These are phyloP conservation scores for Colletotrichum sp. DNA, from an alignment of 2,329 filamentous ascomycete species.

Conservation along the genomic window DNA sequence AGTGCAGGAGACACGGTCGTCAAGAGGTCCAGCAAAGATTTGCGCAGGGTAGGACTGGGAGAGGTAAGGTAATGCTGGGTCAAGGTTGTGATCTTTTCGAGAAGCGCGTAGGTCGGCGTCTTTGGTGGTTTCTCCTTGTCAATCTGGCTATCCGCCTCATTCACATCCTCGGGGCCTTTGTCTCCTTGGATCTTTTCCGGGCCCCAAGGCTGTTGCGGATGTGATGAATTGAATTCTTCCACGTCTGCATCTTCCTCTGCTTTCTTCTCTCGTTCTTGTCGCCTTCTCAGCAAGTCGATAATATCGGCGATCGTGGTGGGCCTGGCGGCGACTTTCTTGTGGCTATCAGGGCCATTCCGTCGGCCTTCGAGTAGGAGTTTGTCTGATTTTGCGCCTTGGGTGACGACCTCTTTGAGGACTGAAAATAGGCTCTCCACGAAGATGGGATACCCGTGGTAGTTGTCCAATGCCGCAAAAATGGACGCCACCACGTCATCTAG, in stretches of 20 bases:
- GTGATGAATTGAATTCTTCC: conserved; percentile 30
- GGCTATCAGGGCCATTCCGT: conserved; percentile 39
- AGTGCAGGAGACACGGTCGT: conserved; percentile 75
- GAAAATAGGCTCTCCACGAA: conserved; percentile 87
- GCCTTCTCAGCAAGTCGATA: conserved; percentile 56
- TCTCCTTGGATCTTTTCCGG: neutral
- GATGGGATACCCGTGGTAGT: conserved; percentile 89
- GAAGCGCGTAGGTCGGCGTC: conserved; percentile 79
- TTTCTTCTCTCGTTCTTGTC: conserved; percentile 30
- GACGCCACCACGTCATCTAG: conserved; percentile 90
- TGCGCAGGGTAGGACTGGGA: conserved; percentile 78
- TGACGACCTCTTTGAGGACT: conserved; percentile 82
- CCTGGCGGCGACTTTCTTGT: conserved; percentile 42
- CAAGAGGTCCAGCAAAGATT: conserved; percentile 79
- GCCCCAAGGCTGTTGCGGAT: conserved; percentile 40
- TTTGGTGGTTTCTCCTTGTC: conserved; percentile 64
- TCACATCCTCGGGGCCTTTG: conserved; percentile 27
- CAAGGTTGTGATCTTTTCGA: conserved; percentile 80
- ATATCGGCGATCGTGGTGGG: conserved; percentile 49
- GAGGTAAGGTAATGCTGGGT: conserved; percentile 93
- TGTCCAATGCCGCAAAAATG: conserved; percentile 91
- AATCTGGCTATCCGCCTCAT: conserved; percentile 13
- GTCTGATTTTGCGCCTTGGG: conserved; percentile 74
- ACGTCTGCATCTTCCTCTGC: conserved; percentile 36
- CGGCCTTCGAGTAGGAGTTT: conserved; percentile 51